Conservation (phyloP, 108 stramenopile species). For the Discostella stelligeroides region DNA sequence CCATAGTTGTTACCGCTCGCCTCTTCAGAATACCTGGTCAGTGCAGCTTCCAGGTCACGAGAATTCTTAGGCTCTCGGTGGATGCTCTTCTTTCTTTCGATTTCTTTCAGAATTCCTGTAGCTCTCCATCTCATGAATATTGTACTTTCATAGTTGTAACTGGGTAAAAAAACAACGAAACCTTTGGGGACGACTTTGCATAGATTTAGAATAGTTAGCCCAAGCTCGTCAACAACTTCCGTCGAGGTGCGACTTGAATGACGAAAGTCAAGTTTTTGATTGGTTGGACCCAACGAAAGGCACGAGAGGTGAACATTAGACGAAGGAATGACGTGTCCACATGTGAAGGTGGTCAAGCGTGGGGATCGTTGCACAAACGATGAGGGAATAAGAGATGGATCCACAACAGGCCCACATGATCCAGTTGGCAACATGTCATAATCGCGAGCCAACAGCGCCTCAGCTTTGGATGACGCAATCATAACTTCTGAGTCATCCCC, state of each 20-base stretch:
- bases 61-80: constrained; percentile 86
- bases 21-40: constrained; percentile 64
- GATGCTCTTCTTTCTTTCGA: constrained; percentile 60
- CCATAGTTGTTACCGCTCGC: constrained; percentile 58
- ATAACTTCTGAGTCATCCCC: constrained; percentile 47
- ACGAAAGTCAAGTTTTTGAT: constrained; percentile 82
- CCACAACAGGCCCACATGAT: neutral
- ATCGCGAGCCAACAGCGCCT: constrained; percentile 23
- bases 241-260: constrained; percentile 58
- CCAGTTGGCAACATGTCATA: constrained; percentile 14
- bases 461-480: constrained; percentile 51
- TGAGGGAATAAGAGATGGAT: constrained; percentile 10
- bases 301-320: constrained; percentile 45
- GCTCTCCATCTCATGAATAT: constrained; percentile 81
- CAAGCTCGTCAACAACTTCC: constrained; percentile 82
- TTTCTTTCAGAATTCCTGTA: constrained; percentile 57
- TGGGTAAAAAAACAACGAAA: constrained; percentile 94
- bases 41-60: constrained; percentile 75
- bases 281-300: constrained; percentile 55
- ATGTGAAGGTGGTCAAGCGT: constrained; percentile 83
- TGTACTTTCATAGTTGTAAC: constrained; percentile 89
- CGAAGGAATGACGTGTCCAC: constrained; percentile 91
- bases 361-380: constrained; percentile 36
- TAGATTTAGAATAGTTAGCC: constrained; percentile 70
- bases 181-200: constrained; percentile 80